Percentiles rank a stretch among this genome's conserved stretches.
Evolutionary conservation across 257 asterid genomes (phyloP).

Genomic region (Solanum peruvianum): DNA sequence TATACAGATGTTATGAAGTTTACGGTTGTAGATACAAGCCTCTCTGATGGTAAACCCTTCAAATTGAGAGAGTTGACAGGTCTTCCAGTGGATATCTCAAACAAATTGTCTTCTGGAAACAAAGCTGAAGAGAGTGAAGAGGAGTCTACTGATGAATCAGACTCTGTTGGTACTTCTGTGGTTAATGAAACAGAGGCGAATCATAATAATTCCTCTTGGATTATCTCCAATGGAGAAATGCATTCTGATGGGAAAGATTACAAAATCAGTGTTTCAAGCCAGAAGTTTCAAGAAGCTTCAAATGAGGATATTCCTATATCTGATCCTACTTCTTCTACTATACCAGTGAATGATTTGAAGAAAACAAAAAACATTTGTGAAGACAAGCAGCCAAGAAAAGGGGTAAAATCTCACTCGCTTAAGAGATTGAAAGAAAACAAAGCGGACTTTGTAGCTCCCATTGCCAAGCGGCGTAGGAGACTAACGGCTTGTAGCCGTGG

Average conservation of each 20-base stretch:
- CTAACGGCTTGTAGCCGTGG: slow-evolving; percentile 15
- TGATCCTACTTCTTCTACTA: slow-evolving; percentile 7
- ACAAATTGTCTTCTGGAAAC: neutral
- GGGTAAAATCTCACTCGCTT: slow-evolving; percentile 1
- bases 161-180: slow-evolving; percentile 6
- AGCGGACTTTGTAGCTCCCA: slow-evolving; percentile 14
- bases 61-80: slow-evolving; percentile 37
- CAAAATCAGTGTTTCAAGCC: slow-evolving; percentile 4
- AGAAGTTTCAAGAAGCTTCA: neutral
- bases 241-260: slow-evolving; percentile 8
- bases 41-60: slow-evolving; percentile 17
- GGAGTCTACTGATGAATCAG: slow-evolving; percentile 26
- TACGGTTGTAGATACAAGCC: slow-evolving; percentile 54
- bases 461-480: slow-evolving; percentile 24
- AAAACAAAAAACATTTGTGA: slow-evolving; percentile 8
- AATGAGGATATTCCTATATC: slow-evolving; percentile 1
- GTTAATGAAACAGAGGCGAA: slow-evolving; percentile 2
- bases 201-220: neutral
- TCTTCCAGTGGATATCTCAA: slow-evolving; percentile 23
- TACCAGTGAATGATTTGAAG: slow-evolving; percentile 4
- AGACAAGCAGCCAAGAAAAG: slow-evolving; percentile 21
- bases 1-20: slow-evolving; percentile 22
- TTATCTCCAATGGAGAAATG: slow-evolving; percentile 10
- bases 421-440: slow-evolving; percentile 22
- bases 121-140: neutral